Base-by-base conservation (phyloP, 2,329 filamentous ascomycete genomes). In the Cladophialophora yegresii region DNA sequence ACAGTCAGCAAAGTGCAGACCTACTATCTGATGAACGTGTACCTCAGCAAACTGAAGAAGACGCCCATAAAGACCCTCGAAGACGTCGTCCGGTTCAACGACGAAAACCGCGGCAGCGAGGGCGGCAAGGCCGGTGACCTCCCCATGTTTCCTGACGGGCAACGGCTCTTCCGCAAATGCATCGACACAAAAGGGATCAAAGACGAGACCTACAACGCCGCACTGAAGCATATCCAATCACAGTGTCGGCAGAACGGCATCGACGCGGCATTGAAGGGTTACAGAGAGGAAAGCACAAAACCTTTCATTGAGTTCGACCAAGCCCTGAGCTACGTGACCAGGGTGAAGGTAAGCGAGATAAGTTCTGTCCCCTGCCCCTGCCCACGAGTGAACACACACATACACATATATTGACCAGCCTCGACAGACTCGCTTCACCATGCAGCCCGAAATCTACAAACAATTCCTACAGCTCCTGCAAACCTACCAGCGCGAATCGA, bases 171-270 rank as follows among this genome's bases (percentile, higher is more conserved):
- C 32, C 58, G 60, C 61, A 63, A 61, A 55, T 67, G 59, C 47
- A 36, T 66, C 36, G 62, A 64, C 30, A 55, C 60, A 6, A 56
- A 66, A 54, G 73, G 73, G 9, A 62, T 67, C 45, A 70, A 70
- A 53, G 64, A 71, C 23, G 54, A 61, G 54, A 73, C 68, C 6
- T 75, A 75, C 55, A 50, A 71, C 28, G 60, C 64, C 22, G 73
- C 73, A 0, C 55, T 74, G 33, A 51, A 62, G n/a, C 69, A 75
- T 55, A 73, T 72, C 32, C 71, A 67, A 45, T 66, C 62, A 7
- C 69, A 74, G 43, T 71, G 66, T 40, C 70, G 73, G 26, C 59
- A 71, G 12, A 69, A 73, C 22, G 73, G 73, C 13, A 74, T 75
- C 43, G 73, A 75, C 36, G 72, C 70, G 6, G 72, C 73, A 4